These are phyloP conservation scores for Botryotinia calthae DNA, from an alignment of 2,329 filamentous ascomycete genomes.

Conservation along the genomic window DNA sequence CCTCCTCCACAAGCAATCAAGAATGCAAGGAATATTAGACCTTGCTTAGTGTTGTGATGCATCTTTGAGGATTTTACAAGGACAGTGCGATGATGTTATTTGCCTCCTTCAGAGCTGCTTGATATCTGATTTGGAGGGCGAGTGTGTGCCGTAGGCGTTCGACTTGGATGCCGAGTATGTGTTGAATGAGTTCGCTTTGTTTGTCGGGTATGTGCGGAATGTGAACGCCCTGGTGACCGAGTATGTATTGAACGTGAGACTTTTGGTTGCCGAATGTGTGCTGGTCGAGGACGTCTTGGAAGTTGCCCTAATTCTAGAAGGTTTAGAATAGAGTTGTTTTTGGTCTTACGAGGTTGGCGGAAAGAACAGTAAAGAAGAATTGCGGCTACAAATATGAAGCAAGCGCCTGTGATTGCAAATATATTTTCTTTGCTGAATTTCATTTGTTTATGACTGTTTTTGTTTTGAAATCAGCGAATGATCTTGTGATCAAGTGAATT, in stretches of 20 bases:
- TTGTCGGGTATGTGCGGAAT: not conserved
- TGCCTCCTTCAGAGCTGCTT: not conserved
- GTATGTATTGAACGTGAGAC: not conserved
- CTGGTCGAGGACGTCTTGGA: not conserved
- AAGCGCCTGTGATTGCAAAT: constrained; percentile 2
- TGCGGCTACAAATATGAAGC: not conserved
- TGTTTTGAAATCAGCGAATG: not conserved
- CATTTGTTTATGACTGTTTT: not conserved
- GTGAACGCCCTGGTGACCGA: not conserved
- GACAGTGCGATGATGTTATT: not conserved
- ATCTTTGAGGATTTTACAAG: not conserved
- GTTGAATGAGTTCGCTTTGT: not conserved
- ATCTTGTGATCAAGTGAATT: not conserved
- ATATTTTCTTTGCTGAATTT: not conserved
- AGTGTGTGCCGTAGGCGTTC: not conserved
- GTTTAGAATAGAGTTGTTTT: not conserved
- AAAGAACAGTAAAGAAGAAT: not conserved
- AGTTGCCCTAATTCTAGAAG: not conserved
- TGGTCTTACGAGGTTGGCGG: not conserved
- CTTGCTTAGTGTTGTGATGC: not conserved
- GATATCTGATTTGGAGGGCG: not conserved
- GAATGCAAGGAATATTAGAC: not conserved
- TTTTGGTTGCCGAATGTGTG: not conserved
- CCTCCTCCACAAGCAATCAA: not conserved
- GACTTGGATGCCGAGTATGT: not conserved